Base-by-base conservation (phyloP, 2,329 filamentous ascomycete species). In the Trichoderma brevicompactum region DNA sequence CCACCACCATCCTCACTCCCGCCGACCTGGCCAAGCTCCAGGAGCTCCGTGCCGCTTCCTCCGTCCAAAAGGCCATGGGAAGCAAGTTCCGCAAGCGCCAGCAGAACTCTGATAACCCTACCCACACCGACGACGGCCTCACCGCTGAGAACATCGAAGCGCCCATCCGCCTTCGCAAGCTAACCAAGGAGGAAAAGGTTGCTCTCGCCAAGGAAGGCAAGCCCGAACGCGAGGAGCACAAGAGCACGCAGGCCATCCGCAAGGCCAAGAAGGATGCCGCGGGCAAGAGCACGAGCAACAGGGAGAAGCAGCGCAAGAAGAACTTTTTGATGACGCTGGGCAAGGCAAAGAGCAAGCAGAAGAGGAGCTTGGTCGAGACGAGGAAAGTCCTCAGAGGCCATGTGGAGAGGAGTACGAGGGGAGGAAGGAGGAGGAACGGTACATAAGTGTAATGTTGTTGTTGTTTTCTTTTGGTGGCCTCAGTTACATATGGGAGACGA, bases 271-370 rank as follows among this genome's bases (percentile, higher is more conserved):
- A 96, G 85, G 87, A 89, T 72, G 85, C 88, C 2, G 87, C 93
- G 79, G 95, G 95, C 73, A 98, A 98, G 88, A 96, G 92, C 76
- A 94, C 92, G 43, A 98, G 94, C 70, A 99, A 99, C 80, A 92
- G 91, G 81, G 95, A 99, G 83, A 99, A 99, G 87, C 88, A 91
- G 48, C 84, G 94, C 71, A 92, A 92, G 85, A 99, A 99, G 91
- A 99, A 99, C 79, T 96, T 99, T 80, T 77, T 99, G 73, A 99
- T 99, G 95, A 98, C 94, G 44, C 80, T 99, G 67, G 92, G 94
- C 66, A 98, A 99, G 83, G 95, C 95, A 10, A 96, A 95, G 84
- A 87, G 85, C 70, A 99, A 98, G 84, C 90, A 95, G 74, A 97
- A 97, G 89, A 86, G 94, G 74, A 97, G 92, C 85, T 81, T 99